Evolutionary conservation across 495 filamentous ascomycete genomes (phyloP).

Genomic region (Recurvomyces mirabilis): DNA sequence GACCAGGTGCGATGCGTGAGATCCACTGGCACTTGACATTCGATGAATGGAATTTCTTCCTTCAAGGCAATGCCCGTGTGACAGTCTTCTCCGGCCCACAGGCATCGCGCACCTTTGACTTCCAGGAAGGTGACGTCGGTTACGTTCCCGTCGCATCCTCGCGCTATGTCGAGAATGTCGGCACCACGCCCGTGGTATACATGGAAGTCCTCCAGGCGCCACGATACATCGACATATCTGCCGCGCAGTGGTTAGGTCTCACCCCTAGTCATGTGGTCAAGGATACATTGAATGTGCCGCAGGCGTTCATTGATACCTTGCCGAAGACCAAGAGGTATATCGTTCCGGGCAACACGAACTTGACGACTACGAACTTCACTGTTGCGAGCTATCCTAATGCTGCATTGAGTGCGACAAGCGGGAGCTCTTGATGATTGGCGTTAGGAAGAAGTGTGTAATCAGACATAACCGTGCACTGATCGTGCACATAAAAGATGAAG

Average conservation of each 20-base stretch:
- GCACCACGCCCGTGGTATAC: constrained; percentile 10
- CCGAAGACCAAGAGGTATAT: constrained; percentile 25
- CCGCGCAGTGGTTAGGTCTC: constrained; percentile 17
- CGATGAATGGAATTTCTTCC: constrained; percentile 48
- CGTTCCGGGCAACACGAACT: constrained; percentile 22
- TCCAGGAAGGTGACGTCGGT: constrained; percentile 47
- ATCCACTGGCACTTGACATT: constrained; percentile 50
- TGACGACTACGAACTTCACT: constrained; percentile 22
- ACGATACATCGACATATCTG: constrained; percentile 14
- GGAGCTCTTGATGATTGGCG: no score
- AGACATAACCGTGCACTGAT: no score
- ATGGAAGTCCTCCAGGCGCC: constrained; percentile 14
- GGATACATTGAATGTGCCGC: constrained; percentile 20
- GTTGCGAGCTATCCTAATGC: not conserved
- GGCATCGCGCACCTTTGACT: constrained; percentile 30
- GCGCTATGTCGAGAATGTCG: constrained; percentile 50
- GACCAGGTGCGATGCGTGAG: constrained; percentile 48
- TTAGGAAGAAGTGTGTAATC: no score
- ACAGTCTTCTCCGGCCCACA: constrained; percentile 42
- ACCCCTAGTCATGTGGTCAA: constrained; percentile 19
- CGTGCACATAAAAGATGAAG: no score
- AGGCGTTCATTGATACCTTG: constrained; percentile 15
- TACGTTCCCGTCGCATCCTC: constrained; percentile 51
- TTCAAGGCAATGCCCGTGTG: constrained; percentile 39
- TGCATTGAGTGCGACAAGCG: not conserved